Conservation (phyloP, 768 basidiomycete species). For the Collybia sp. region DNA sequence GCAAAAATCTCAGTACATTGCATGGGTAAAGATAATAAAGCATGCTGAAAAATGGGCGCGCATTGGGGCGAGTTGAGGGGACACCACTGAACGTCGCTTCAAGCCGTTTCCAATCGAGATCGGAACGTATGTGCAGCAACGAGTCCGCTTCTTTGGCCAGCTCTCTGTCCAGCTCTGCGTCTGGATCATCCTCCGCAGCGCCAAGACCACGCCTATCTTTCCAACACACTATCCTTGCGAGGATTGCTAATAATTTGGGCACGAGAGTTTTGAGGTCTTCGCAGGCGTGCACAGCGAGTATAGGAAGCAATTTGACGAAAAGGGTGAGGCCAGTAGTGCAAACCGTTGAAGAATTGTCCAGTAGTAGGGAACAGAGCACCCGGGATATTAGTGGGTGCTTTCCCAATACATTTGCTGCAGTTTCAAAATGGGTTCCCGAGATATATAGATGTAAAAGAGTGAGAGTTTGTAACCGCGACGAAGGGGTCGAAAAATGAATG, state of each 20-base stretch:
- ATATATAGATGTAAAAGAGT: constrained; percentile 61
- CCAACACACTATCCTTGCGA: constrained; percentile 76
- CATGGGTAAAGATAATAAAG: constrained; percentile 91
- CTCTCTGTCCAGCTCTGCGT: constrained; percentile 34
- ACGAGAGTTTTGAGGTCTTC: constrained; percentile 53
- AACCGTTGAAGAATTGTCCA: constrained; percentile 73
- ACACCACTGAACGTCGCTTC: constrained; percentile 54
- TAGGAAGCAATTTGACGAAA: constrained; percentile 69
- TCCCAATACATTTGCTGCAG: constrained; percentile 46
- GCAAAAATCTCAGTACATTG: constrained; percentile 79
- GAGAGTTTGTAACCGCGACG: constrained; percentile 65
- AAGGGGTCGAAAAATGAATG: constrained; percentile 52
- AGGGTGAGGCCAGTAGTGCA: constrained; percentile 61
- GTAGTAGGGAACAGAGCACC: constrained; percentile 60
- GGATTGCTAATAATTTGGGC: constrained; percentile 60
- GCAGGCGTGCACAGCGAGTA: constrained; percentile 62
- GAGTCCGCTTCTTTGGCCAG: constrained; percentile 31
- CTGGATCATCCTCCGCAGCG: constrained; percentile 23
- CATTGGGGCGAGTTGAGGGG: constrained; percentile 51
- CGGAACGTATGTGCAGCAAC: constrained; percentile 40
- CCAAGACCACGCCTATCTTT: constrained; percentile 39
- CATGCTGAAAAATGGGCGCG: constrained; percentile 65
- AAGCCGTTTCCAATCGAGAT: constrained; percentile 65
- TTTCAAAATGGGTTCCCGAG: constrained; percentile 47
- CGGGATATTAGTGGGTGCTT: constrained; percentile 59